phyloP scores from a whole-genome alignment of 2,329 filamentous ascomycete genomes.

The Sphaerulina musiva region DNA sequence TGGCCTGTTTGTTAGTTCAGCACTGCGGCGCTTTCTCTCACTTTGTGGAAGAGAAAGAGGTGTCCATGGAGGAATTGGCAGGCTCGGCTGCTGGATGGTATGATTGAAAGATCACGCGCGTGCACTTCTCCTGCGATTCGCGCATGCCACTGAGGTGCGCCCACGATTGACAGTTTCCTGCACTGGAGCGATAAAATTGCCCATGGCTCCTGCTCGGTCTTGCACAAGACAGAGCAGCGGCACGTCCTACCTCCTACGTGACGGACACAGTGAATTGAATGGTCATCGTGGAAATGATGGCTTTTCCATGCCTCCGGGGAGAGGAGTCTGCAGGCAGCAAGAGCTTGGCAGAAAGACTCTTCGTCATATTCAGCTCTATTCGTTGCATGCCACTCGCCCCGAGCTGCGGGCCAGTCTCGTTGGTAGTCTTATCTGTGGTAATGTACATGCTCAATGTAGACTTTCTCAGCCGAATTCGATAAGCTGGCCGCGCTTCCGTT shows the following conservation, averaged over 20 bases:
- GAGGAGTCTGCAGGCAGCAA: neutral
- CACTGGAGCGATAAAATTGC: too few species aligned
- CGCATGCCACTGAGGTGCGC: too few species aligned
- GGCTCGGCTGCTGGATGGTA: conserved; percentile 55
- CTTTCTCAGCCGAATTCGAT: conserved; percentile 8
- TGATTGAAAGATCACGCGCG: conserved; percentile 23
- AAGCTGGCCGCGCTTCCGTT: conserved; percentile 14
- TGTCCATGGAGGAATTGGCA: conserved; percentile 62
- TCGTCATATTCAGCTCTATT: neutral
- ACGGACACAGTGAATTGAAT: neutral
- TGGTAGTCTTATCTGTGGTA: conserved; percentile 7
- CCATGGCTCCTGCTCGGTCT: too few species aligned
- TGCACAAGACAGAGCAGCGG: neutral
- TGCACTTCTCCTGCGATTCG: neutral
- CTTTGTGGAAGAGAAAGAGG: conserved; percentile 50
- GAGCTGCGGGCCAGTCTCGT: neutral
- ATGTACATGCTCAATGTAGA: conserved; percentile 21
- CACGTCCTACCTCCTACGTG: neutral
- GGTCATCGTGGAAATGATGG: neutral
- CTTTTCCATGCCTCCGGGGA: neutral
- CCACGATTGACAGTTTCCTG: too few species aligned
- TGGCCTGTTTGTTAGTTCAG: conserved; percentile 73
- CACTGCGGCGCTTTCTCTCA: conserved; percentile 55
- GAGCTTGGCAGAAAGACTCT: neutral
- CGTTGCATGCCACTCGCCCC: conserved; percentile 1